A percentile compares a stretch with the other conserved stretches of the same genome.
These are phyloP conservation scores for Cynanchum wilfordii DNA, from an alignment of 257 asterid genomes.

Conservation along the genomic window DNA sequence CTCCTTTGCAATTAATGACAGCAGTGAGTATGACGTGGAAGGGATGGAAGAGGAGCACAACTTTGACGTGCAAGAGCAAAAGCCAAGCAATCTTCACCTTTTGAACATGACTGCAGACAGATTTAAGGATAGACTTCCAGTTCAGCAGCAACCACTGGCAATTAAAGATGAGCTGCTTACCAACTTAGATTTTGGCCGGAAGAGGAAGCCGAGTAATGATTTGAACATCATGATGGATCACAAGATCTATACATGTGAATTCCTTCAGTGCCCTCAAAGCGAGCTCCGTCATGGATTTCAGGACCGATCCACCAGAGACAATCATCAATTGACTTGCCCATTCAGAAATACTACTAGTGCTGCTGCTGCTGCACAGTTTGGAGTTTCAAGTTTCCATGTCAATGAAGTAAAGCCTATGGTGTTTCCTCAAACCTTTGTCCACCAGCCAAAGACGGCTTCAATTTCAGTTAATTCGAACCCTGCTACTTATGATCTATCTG, in stretches of 20 bases:
- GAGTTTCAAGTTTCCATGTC: slow-evolving; percentile 34
- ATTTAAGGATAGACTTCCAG: slow-evolving; percentile 31
- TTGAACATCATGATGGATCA: slow-evolving; percentile 39
- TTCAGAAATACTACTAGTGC: slow-evolving; percentile 19
- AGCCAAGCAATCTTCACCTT: slow-evolving; percentile 46
- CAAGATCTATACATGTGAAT: slow-evolving; percentile 65
- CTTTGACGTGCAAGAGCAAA: slow-evolving; percentile 63
- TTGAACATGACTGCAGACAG: slow-evolving; percentile 35
- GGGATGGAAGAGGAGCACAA: slow-evolving; percentile 40
- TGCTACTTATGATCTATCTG: slow-evolving; percentile 46
- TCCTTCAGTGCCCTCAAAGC: slow-evolving; percentile 59
- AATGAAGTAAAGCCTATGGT: slow-evolving; percentile 41
- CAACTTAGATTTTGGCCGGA: slow-evolving; percentile 52
- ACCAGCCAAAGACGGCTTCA: slow-evolving; percentile 33
- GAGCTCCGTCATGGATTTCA: slow-evolving; percentile 54
- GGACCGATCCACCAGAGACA: slow-evolving; percentile 56
- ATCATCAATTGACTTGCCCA: slow-evolving; percentile 67
- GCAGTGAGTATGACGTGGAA: slow-evolving; percentile 78
- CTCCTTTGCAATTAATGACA: slow-evolving; percentile 41
- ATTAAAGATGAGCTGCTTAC: slow-evolving; percentile 40
- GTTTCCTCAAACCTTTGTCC: slow-evolving; percentile 44
- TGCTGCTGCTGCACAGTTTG: slow-evolving; percentile 21
- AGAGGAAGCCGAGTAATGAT: slow-evolving; percentile 54
- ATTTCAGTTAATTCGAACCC: slow-evolving; percentile 22
- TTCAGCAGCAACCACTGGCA: slow-evolving; percentile 31